Evolutionary conservation across 352 stramenopile genomes (phyloP).

Genomic region (Phytopythium mirpurense): DNA sequence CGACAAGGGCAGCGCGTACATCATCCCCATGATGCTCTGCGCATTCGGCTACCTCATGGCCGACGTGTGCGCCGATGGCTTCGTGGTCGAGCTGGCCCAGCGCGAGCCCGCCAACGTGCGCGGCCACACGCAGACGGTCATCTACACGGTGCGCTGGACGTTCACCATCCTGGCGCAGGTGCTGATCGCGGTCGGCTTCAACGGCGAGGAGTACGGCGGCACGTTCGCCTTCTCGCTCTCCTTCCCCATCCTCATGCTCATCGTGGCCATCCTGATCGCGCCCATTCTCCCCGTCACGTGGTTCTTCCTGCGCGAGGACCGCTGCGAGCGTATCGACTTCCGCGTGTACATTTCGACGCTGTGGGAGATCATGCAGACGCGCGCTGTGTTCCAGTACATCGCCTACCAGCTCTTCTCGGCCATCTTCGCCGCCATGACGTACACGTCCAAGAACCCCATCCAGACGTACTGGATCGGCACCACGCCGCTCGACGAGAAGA

Average conservation of each 20-base stretch:
- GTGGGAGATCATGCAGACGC: conserved; percentile 42
- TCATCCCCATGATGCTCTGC: conserved; percentile 38
- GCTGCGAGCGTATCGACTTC: conserved; percentile 23
- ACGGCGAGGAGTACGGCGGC: conserved; percentile 40
- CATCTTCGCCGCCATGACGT: conserved; percentile 37
- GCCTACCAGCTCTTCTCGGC: conserved; percentile 31
- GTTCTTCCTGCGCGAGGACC: conserved; percentile 37
- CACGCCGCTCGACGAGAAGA: conserved; percentile 33
- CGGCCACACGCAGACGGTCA: conserved; percentile 40
- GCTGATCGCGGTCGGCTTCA: conserved; percentile 42
- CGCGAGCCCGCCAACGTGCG: conserved; percentile 37
- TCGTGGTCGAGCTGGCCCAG: conserved; percentile 46
- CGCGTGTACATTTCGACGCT: conserved; percentile 39
- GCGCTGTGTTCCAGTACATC: conserved; percentile 49
- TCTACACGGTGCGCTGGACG: conserved; percentile 38
- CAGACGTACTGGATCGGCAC: conserved; percentile 38
- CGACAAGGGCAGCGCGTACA: conserved; percentile 28
- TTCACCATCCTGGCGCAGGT: conserved; percentile 32
- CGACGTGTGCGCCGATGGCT: conserved; percentile 40
- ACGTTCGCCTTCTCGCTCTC: conserved; percentile 41
- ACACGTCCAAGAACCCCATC: conserved; percentile 31
- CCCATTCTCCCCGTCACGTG: conserved; percentile 37
- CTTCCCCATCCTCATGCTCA: conserved; percentile 36
- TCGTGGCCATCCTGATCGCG: conserved; percentile 20
- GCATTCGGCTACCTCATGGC: conserved; percentile 43